phyloP scores from a whole-genome alignment of 2,329 filamentous ascomycete species.

The Emergomyces africanus region DNA sequence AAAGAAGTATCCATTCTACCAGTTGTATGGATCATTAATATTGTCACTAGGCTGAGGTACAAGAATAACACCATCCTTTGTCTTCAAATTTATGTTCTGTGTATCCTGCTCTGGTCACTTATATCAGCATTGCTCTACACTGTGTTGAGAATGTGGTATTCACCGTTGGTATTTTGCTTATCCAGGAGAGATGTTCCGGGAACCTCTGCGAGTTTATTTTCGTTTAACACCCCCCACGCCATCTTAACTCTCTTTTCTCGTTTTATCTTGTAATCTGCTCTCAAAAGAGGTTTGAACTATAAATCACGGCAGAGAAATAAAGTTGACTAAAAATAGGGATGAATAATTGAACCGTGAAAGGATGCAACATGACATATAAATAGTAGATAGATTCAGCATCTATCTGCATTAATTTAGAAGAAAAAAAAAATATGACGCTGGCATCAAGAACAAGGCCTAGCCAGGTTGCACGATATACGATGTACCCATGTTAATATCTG shows the following conservation, averaged over 20 bases:
- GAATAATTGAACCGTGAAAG: neutral
- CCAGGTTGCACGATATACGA: neutral
- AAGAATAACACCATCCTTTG: conserved; percentile 14
- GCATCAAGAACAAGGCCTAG: neutral
- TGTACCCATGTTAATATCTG: neutral
- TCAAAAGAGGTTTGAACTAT: no score
- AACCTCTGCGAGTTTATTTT: conserved; percentile 16
- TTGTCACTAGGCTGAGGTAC: conserved; percentile 11
- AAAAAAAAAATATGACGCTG: neutral
- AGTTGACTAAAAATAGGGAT: neutral
- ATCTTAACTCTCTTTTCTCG: conserved; percentile 6
- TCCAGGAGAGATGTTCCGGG: conserved; percentile 13
- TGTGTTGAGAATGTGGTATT: neutral
- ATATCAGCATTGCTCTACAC: neutral
- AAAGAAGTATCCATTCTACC: conserved; percentile 9
- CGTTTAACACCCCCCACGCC: conserved; percentile 17
- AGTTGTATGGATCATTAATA: conserved; percentile 18
- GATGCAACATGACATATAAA: neutral
- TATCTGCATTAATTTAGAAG: no score
- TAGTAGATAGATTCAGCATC: no score
- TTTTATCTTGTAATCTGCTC: neutral
- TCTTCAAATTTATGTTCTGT: conserved; percentile 20
- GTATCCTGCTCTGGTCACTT: neutral
- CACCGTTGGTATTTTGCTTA: neutral
- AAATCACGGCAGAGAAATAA: neutral